Evolutionary conservation across 768 basidiomycete species (phyloP).

Genomic region (Termitomyces eurrhizus): DNA sequence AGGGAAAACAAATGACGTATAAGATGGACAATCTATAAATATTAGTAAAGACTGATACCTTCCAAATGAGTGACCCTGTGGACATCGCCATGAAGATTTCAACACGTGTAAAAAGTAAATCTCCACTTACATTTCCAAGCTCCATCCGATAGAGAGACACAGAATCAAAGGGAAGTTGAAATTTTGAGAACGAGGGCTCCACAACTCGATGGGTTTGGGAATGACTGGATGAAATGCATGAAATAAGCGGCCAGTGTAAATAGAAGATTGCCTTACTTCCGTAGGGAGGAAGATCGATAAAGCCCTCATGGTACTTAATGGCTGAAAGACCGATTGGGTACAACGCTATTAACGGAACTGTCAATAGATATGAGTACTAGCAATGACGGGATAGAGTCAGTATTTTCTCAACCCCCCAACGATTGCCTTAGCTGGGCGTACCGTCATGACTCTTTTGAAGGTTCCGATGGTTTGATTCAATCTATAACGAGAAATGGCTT

Average conservation of each 20-base stretch:
- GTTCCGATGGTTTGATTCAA: conserved; percentile 69
- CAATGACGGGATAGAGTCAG: neutral
- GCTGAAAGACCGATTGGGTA: conserved; percentile 61
- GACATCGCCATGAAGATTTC: neutral
- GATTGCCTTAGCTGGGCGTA: neutral
- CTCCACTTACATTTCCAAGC: conserved; percentile 63
- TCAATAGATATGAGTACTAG: conserved; percentile 70
- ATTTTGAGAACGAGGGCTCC: conserved; percentile 41
- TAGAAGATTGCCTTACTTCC: conserved; percentile 40
- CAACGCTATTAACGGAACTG: conserved; percentile 52
- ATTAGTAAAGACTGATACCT: conserved; percentile 38
- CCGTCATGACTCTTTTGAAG: conserved; percentile 65
- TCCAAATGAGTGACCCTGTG: conserved; percentile 74
- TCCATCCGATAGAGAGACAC: conserved; percentile 63
- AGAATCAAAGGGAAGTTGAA: conserved; percentile 67
- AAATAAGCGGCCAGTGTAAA: neutral
- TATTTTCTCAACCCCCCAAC: neutral
- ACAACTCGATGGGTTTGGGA: conserved; percentile 59
- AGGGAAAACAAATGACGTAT: neutral
- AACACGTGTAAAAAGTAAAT: neutral
- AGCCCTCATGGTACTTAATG: conserved; percentile 77
- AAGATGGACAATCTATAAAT: neutral
- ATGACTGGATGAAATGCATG: conserved; percentile 39
- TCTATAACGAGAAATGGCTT: conserved; percentile 28
- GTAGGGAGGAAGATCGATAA: conserved; percentile 33